Evolutionary conservation across 1,284 basidiomycete species (phyloP).

Genomic region (Exobasidium rhododendri): DNA sequence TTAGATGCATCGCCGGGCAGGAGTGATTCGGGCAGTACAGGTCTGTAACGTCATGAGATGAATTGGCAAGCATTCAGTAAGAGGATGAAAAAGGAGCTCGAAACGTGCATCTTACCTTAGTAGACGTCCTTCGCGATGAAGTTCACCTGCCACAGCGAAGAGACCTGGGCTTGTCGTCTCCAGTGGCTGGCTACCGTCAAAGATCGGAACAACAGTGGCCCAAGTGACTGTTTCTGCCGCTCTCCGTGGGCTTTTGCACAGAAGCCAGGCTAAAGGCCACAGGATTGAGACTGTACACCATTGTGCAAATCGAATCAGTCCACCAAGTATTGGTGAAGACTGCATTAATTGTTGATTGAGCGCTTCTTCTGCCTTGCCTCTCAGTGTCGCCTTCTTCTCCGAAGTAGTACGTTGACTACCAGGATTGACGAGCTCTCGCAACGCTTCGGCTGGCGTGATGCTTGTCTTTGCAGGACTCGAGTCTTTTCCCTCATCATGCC

Average conservation of each 20-base stretch:
- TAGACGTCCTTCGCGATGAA: slow-evolving; percentile 5
- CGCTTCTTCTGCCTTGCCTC: not conserved
- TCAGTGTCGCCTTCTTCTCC: not conserved
- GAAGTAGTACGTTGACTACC: not conserved
- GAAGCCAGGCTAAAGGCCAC: slow-evolving; percentile 15
- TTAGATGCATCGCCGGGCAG: not conserved
- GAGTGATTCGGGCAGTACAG: not conserved
- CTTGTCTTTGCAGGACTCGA: not conserved
- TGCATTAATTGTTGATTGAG: not conserved
- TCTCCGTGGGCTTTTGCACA: slow-evolving; percentile 11
- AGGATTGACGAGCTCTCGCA: slow-evolving; percentile 1
- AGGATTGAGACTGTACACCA: slow-evolving; percentile 3
- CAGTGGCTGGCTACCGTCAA: not conserved
- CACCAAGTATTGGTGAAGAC: not conserved
- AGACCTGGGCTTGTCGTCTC: not conserved
- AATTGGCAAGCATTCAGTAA: not conserved
- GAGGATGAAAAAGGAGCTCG: not conserved
- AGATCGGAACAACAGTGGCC: slow-evolving; percentile 2
- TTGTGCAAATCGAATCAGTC: not conserved
- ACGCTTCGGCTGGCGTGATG: not conserved
- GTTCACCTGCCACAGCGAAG: not conserved
- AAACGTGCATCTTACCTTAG: not conserved
- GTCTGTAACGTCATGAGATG: not conserved
- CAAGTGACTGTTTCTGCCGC: slow-evolving; percentile 14
- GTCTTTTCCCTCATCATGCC: not conserved